Evolutionary conservation across 2,329 filamentous ascomycete species (phyloP).

Genomic region (Fusarium abutilonis): DNA sequence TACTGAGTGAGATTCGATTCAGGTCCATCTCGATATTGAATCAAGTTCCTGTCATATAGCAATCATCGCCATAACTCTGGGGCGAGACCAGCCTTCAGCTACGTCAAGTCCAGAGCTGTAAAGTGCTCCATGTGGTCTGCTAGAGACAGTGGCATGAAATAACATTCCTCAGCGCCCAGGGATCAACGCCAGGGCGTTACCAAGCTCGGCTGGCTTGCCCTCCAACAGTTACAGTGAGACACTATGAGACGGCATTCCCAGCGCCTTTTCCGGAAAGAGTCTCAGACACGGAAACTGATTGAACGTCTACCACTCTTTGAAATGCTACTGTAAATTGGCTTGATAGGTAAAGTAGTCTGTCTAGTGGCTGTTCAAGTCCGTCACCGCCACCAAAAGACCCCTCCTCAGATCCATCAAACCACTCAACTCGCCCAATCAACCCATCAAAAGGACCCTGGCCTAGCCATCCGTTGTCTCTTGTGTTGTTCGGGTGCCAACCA

Average conservation of each 20-base stretch:
- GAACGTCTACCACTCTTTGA: conserved; percentile 8
- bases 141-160: conserved; percentile 29
- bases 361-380: conserved; percentile 20
- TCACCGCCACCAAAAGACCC: conserved; percentile 25
- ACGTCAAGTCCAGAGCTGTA: conserved; percentile 17
- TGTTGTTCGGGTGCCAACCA: conserved; percentile 25
- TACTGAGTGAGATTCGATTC: no score
- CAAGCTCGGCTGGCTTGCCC: conserved; percentile 37
- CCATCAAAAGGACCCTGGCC: neutral
- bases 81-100: conserved; percentile 25
- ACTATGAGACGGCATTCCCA: conserved; percentile 18
- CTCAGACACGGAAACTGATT: conserved; percentile 13
- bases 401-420: conserved; percentile 11
- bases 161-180: conserved; percentile 32
- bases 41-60: neutral
- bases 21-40: conserved; percentile 3
- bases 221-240: conserved; percentile 21
- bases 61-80: conserved; percentile 20
- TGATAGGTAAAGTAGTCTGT: neutral
- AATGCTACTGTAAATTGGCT: conserved; percentile 17
- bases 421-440: conserved; percentile 21
- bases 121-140: conserved; percentile 7
- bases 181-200: conserved; percentile 33
- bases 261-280: conserved; percentile 33
- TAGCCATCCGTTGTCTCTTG: conserved; percentile 3